Conservation (phyloP, 768 basidiomycete genomes). For the Asterophora lycoperdoides region DNA sequence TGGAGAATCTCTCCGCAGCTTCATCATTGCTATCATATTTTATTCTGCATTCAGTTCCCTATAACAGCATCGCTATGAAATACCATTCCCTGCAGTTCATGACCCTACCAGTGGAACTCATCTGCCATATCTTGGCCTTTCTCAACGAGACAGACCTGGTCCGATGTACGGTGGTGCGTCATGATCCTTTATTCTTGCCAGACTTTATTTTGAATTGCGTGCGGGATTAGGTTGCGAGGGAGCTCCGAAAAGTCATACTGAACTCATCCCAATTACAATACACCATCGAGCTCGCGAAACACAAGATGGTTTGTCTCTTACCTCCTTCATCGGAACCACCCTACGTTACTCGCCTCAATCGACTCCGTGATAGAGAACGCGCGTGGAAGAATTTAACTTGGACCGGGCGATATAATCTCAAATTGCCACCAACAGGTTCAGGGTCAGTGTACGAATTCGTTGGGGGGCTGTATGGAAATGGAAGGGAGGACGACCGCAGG, state of each 20-base stretch:
- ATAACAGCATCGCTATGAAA: background rate
- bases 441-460: slow-evolving; percentile 50
- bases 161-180: slow-evolving; percentile 27
- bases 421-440: slow-evolving; percentile 40
- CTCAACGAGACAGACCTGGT: slow-evolving; percentile 34
- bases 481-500: slow-evolving; percentile 39
- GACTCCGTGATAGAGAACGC: slow-evolving; percentile 38
- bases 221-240: slow-evolving; percentile 33
- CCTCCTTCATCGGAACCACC: slow-evolving; percentile 27
- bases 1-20: background rate
- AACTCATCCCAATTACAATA: slow-evolving; percentile 46
- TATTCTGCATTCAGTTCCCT: background rate
- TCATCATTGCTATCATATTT: background rate
- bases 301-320: slow-evolving; percentile 38
- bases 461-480: slow-evolving; percentile 48
- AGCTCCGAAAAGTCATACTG: slow-evolving; percentile 32
- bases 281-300: slow-evolving; percentile 45
- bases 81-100: slow-evolving; percentile 18
- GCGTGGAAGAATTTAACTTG: slow-evolving; percentile 45
- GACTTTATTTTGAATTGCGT: background rate
- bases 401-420: slow-evolving; percentile 33
- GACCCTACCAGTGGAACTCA: slow-evolving; percentile 35
- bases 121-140: slow-evolving; percentile 32
- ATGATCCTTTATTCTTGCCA: background rate
- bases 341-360: slow-evolving; percentile 36